A percentile compares a stretch with the other conserved stretches of the same genome.
These are phyloP conservation scores for Eutrema japonicum DNA, from an alignment of 345 rosid species.

Conservation along the genomic window DNA sequence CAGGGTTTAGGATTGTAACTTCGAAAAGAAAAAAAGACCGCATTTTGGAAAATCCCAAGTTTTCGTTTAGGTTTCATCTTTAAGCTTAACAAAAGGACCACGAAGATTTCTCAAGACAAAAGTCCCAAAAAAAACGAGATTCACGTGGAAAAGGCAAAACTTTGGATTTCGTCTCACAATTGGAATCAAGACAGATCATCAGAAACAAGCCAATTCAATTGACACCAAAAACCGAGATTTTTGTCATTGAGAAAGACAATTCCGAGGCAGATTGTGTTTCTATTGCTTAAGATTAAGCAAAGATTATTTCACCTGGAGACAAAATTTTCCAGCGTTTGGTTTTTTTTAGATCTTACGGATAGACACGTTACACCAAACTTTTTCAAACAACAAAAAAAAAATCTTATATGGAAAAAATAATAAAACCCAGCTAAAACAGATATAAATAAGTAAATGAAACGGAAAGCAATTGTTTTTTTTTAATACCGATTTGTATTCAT, in stretches of 20 bases:
- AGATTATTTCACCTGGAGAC: conserved; percentile 14
- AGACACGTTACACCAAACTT: conserved; percentile 17
- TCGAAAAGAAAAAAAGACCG: neutral
- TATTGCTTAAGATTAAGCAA: neutral
- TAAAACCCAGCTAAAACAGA: conserved; percentile 14
- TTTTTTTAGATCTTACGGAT: conserved; percentile 24
- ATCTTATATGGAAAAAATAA: neutral
- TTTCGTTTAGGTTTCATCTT: conserved; percentile 21
- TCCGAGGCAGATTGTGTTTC: neutral
- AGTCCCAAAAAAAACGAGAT: neutral
- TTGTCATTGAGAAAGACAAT: conserved; percentile 14
- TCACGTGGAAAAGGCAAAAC: neutral
- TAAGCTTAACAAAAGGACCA: conserved; percentile 11
- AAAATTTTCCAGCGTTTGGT: conserved; percentile 13
- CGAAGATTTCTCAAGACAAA: conserved; percentile 10
- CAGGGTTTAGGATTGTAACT: conserved; percentile 28
- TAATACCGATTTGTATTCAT: conserved; percentile 25
- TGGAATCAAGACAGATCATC: conserved; percentile 1
- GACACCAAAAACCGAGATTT: conserved; percentile 1
- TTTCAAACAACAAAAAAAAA: neutral
- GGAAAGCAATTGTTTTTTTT: neutral
- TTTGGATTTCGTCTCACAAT: neutral
- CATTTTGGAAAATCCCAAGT: conserved; percentile 10
- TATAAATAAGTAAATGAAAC: conserved; percentile 21
- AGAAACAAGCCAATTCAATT: conserved; percentile 26